Base-by-base conservation (phyloP, 768 basidiomycete species). In the Leccinum variicolor region DNA sequence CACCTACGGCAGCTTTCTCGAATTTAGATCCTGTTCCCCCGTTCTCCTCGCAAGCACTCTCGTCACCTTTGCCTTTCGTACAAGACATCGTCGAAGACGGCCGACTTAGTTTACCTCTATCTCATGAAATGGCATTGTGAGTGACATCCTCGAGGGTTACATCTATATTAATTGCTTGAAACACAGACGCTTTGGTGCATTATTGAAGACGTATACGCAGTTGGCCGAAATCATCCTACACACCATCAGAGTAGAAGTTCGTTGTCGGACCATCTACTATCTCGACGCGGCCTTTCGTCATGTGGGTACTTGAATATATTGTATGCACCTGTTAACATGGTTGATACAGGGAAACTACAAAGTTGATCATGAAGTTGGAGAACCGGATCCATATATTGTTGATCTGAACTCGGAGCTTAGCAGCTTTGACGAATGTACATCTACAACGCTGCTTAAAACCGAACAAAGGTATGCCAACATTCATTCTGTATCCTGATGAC, bases 151-250 rank as follows among this genome's bases (percentile, higher is more conserved):
- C 39, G 48, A 19, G 5, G 50, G 7, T 15, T 23, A 10, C 23
- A 11, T 15, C 36, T 47, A 43, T 25, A 34, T 33, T 56, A 28
- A 69, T 53, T 63, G 13, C 25, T 49, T n/a, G 46, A 36, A 58
- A 26, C 23, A 45, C 62, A 96, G 96, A 59, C 93, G 94, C 29
- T 97, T 94, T 74, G 89, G 95, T 69, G 91, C 94, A 0, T 78
- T 98, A 47, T 77, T 95, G 43, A 86, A 89, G 74, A 96, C 94
- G 2, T 98, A 94, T 65, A 87, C 90, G 39, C 94, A 96, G 63
- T 79, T 98, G 7, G 87, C 91, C 9, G 86, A 90, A 65, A 81
- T 95, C 56, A 87, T 97, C 50, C 76, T 98, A 43, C 88, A 90
- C 68, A 94, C 90, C 6, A 84, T 98, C 29, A 84, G 94, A 34